phyloP scores from a whole-genome alignment of 805 yeast genomes.

The Teunomyces lycoperdinae region DNA sequence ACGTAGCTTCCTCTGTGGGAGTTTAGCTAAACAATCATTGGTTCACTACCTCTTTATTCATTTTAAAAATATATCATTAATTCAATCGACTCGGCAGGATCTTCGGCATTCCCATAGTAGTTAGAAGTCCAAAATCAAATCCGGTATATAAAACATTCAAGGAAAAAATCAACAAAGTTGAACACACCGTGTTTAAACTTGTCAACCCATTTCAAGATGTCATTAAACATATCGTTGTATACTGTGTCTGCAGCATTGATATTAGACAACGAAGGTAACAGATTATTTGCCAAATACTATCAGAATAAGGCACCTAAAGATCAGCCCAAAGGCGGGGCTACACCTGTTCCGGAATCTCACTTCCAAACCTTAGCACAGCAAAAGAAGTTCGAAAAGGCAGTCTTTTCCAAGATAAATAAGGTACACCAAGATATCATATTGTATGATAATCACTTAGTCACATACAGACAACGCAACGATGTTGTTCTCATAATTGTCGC shows the following conservation, averaged over 20 bases:
- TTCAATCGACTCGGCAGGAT: no score
- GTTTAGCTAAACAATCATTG: background rate
- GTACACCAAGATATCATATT: conserved; percentile 77
- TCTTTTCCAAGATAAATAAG: conserved; percentile 76
- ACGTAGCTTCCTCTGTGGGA: conserved; percentile 18
- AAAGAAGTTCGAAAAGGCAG: conserved; percentile 66
- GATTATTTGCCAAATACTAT: conserved; percentile 85
- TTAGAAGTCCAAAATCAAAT: background rate
- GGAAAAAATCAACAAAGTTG: conserved; percentile 5
- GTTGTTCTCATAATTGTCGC: conserved; percentile 70
- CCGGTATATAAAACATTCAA: background rate
- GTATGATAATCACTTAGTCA: conserved; percentile 73
- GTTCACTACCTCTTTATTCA: background rate
- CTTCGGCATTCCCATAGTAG: no score
- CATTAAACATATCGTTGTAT: conserved; percentile 64
- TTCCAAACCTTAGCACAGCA: conserved; percentile 58
- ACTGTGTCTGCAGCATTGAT: conserved; percentile 77
- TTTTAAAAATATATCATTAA: background rate
- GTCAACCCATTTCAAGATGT: conserved; percentile 21
- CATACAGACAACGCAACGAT: conserved; percentile 85
- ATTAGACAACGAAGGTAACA: conserved; percentile 75
- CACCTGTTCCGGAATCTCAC: conserved; percentile 20
- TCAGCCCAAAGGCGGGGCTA: conserved; percentile 4
- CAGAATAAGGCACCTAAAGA: conserved; percentile 50
- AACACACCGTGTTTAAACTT: conserved; percentile 4